Evolutionary conservation across 345 rosid species (phyloP).

Genomic region (Murraya paniculata): DNA sequence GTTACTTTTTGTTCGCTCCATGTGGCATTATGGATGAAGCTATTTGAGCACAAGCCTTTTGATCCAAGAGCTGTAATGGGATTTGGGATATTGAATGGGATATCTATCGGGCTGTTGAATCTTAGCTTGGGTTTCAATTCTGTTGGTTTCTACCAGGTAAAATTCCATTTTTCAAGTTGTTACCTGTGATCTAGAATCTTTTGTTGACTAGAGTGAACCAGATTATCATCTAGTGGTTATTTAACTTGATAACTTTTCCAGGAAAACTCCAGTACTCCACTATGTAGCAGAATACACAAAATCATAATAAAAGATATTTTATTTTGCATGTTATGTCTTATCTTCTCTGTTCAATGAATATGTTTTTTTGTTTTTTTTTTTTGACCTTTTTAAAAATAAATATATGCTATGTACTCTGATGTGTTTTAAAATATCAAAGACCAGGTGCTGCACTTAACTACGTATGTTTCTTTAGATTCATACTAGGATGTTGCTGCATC

Average conservation of each 20-base stretch:
- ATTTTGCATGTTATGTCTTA: neutral
- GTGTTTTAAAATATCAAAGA: neutral
- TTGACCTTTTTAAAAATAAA: neutral
- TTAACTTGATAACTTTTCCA: neutral
- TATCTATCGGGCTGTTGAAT: constrained; percentile 93
- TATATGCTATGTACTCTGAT: neutral
- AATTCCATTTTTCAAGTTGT: constrained; percentile 9
- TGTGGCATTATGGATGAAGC: constrained; percentile 92
- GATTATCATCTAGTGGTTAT: neutral
- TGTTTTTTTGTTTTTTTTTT: neutral
- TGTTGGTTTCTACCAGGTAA: constrained; percentile 99
- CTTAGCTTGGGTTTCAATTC: constrained; percentile 99
- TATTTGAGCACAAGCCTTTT: constrained; percentile 99
- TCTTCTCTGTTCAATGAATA: neutral
- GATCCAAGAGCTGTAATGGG: constrained; percentile 99
- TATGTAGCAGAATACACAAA: neutral
- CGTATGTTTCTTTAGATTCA: neutral
- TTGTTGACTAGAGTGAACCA: neutral
- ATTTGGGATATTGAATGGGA: constrained; percentile 96
- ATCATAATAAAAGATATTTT: neutral
- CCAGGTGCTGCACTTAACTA: neutral
- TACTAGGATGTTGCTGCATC: neutral
- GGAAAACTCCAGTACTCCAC: neutral
- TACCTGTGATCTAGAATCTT: neutral
- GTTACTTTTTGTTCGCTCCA: constrained; percentile 99